A percentile compares a stretch with the other conserved stretches of the same genome.
Conservation (phyloP, 257 asterid genomes). For the Salvia hispanica region DNA sequence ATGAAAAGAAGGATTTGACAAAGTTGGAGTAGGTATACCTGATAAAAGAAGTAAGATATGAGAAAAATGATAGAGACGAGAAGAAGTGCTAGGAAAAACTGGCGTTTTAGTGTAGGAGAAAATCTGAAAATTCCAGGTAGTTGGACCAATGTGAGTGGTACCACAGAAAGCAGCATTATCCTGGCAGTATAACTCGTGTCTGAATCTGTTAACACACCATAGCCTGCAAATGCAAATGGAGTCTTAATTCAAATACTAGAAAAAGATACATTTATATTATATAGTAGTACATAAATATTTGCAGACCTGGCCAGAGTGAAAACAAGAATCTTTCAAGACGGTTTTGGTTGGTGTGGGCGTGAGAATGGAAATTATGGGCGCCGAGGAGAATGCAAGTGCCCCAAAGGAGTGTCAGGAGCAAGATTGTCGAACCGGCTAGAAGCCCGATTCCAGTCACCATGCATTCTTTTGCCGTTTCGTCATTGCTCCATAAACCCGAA, state of each 20-base stretch:
- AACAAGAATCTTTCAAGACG: constrained; percentile 38
- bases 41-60: constrained; percentile 62
- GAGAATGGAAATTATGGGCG: constrained; percentile 32
- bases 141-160: constrained; percentile 53
- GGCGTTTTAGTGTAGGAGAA: constrained; percentile 34
- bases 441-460: constrained; percentile 67
- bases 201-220: constrained; percentile 48
- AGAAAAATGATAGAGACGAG: constrained; percentile 45
- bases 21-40: constrained; percentile 38
- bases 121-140: constrained; percentile 34
- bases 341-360: constrained; percentile 17
- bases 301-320: constrained; percentile 41
- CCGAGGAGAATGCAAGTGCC: constrained; percentile 62
- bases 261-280: too few relatives aligned
- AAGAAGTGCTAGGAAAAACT: constrained; percentile 40
- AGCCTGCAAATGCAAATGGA: constrained; percentile 18
- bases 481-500: constrained; percentile 59
- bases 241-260: too few relatives aligned
- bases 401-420: constrained; percentile 62
- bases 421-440: constrained; percentile 70
- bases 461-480: constrained; percentile 55
- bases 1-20: background rate
- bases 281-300: too few relatives aligned
- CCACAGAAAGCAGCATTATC: constrained; percentile 55
- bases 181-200: constrained; percentile 53